Evolutionary conservation across 176 grass and related monocot species (phyloP), one percentile per base, ranked within the genome.

Genomic region (Oryza coarctata): DNA sequence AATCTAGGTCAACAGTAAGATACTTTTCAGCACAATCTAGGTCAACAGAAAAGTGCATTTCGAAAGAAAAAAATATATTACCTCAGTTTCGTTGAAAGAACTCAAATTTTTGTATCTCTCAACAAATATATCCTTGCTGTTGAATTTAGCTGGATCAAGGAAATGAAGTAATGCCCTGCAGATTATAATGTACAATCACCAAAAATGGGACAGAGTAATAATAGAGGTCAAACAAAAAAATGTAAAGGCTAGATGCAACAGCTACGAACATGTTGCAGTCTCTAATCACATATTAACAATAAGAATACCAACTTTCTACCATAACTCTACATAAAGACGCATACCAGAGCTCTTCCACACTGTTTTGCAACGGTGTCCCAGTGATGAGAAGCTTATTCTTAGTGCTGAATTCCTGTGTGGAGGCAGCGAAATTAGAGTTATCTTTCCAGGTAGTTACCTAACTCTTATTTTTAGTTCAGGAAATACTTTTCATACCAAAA

Each of bases 301-400:
- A 63, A 34, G 34, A n/a, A 6, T 9, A 34, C 7, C 72, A 82
- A 50, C 31, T 33, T 23, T 8, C 18, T 73, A 80, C 71, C n/a
- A 81, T 50, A 83, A 72, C 32, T 69, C 57, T 32, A 74, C 22
- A 5, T 58, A 32, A 83, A 77, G 57, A 78, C 57, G 17, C 62
- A 76, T 93, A 99, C 96, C 96, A 99, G 22, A 99, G 83, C 83
- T 99, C 96, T 87, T 99, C 96, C 29, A 99, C 96, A 68, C 93
- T 99, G 81, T 99, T 99, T 85, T 99, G 96, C 88, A 99, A 89
- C 71, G 96, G 96, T 50, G 96, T 99, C 12, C 96, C 96, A 83
- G 96, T 99, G 39, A 99, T 99, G 71, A 99, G 96, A 68, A 99
- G 89, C 73, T 99, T 99, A 86, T 99, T 99, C 72, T 95, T 99